Evolutionary conservation across 2,329 filamentous ascomycete species (phyloP).

Genomic region (Fusarium sp.): DNA sequence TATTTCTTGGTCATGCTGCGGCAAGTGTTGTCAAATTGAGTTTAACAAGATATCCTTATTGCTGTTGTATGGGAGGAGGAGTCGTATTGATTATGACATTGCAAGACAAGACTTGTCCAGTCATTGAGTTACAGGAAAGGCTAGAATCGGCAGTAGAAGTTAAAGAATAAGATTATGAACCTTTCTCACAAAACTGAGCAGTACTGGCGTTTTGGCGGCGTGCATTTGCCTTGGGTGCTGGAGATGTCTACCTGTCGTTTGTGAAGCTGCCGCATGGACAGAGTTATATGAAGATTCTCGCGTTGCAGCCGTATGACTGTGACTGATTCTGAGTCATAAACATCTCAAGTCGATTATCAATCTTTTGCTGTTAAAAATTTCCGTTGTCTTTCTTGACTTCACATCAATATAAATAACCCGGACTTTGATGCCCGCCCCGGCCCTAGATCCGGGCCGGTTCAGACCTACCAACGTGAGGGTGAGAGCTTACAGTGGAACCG

Average conservation of each 20-base stretch:
- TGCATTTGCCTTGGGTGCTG: no score
- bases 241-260: no score
- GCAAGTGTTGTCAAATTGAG: conserved; percentile 77
- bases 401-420: conserved; percentile 3
- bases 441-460: conserved; percentile 26
- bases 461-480: no score
- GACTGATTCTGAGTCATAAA: no score
- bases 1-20: conserved; percentile 85
- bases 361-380: no score
- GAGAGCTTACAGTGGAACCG: conserved; percentile 21
- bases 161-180: neutral
- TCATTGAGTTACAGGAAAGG: neutral
- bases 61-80: conserved; percentile 11
- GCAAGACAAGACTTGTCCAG: conserved; percentile 1
- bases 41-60: conserved; percentile 26
- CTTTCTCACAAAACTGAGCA: neutral
- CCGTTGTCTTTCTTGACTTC: no score
- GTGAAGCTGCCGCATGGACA: no score
- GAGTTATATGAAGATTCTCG: no score
- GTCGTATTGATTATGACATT: conserved; percentile 3
- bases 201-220: neutral
- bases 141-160: conserved; percentile 9
- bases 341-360: no score
- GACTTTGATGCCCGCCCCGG: conserved; percentile 25
- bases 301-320: no score